Base-by-base conservation (phyloP, 2,329 filamentous ascomycete species). In the Penicillium sp. region DNA sequence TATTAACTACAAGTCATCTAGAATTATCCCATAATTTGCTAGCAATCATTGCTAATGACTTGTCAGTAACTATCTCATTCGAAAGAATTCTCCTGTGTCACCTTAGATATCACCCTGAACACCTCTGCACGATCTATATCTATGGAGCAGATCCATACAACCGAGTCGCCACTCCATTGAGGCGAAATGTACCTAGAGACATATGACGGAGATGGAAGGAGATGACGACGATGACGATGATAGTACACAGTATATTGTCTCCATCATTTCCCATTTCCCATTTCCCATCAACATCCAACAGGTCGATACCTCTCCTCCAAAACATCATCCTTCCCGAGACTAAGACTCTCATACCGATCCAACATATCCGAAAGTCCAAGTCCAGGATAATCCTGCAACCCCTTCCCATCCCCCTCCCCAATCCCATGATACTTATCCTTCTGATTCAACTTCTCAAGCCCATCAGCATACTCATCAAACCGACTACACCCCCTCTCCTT, bases 341-440 rank as follows among this genome's bases (percentile, higher is more conserved):
- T 75, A 54, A 76, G 59, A 56, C 68, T 73, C 54, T 76, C 74
- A 54, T 75, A 76, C 3, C 68, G 68, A 59, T 74, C 72, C 39
- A 76, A 63, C 74, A 76, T 76, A 25, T 75, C 73, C 17, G 66
- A 72, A 2, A 76, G 61, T 8, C 66, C 62, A 36, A 70, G 43
- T 5, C 68, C 66, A n/a, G 66, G 61, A 45, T 69, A 70, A 29
- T 66, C 61, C 52, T 70, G 69, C 15, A 70, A 55, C 6, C 57
- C 65, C 12, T 59, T 59, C 8, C 19, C 27, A 15, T 52, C 57
- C 5, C 59, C 60, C 2, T 29, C 44, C 0, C 60, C 61, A 31
- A 67, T 66, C 1, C 67, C 70, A 60, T 65, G 68, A 52, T 72
- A 74, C 25, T 70, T 68, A n/a, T 66, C 63, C 27, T 75, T 66